Percentiles rank a stretch among this genome's conserved stretches.
Conservation (phyloP, 2,329 filamentous ascomycete genomes). For the Teratosphaeria destructans region DNA sequence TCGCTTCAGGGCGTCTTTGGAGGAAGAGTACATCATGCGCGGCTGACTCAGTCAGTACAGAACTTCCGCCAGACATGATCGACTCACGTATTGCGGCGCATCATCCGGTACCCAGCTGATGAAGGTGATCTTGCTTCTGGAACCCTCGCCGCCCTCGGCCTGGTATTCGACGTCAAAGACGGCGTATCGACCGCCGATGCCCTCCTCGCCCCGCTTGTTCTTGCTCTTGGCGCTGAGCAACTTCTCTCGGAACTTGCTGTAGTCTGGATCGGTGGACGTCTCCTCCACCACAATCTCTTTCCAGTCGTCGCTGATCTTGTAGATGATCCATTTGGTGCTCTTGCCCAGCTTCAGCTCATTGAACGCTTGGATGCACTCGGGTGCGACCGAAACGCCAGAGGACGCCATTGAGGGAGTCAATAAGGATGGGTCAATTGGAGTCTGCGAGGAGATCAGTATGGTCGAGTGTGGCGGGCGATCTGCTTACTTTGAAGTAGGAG, state of each 20-base stretch:
- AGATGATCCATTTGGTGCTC: slow-evolving; percentile 73
- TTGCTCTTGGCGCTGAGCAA: slow-evolving; percentile 64
- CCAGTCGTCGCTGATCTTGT: slow-evolving; percentile 75
- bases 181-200: slow-evolving; percentile 64
- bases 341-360: slow-evolving; percentile 77
- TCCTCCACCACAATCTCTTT: slow-evolving; percentile 75
- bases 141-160: slow-evolving; percentile 60
- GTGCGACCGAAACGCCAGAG: slow-evolving; percentile 53
- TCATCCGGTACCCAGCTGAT: slow-evolving; percentile 75
- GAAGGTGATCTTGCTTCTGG: slow-evolving; percentile 67
- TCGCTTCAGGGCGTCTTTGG: slow-evolving; percentile 77
- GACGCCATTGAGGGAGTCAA: slow-evolving; percentile 26
- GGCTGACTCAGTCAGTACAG: slow-evolving; percentile 39
- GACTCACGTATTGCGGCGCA: slow-evolving; percentile 62
- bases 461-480: neutral
- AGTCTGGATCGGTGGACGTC: slow-evolving; percentile 56
- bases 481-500: neutral
- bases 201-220: slow-evolving; percentile 49
- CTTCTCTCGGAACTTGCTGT: slow-evolving; percentile 64
- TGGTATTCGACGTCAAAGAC: slow-evolving; percentile 78
- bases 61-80: neutral
- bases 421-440: neutral
- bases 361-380: slow-evolving; percentile 59
- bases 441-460: neutral
- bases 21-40: slow-evolving; percentile 86